A percentile compares a stretch with the other conserved stretches of the same genome.
phyloP scores from a whole-genome alignment of 306 rosid genomes.

The Trifolium dubium region DNA sequence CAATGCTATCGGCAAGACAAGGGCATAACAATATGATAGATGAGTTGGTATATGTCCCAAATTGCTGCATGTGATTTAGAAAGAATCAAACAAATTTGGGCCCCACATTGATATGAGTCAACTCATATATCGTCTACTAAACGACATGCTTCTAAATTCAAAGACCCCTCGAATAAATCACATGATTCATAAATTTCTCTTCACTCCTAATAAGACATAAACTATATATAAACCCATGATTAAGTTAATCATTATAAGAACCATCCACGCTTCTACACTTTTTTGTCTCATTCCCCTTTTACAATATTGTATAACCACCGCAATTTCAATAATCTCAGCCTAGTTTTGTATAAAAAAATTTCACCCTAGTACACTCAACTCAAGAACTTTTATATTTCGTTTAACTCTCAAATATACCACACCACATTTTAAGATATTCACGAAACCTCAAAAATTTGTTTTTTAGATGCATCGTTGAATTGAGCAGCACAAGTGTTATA shows the following conservation, averaged over 20 bases:
- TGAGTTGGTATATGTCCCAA: slow-evolving; percentile 22
- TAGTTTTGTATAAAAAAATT: too few species aligned
- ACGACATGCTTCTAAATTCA: slow-evolving; percentile 53
- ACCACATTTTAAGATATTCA: too few species aligned
- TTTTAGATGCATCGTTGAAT: too few species aligned
- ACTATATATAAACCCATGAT: slow-evolving; percentile 21
- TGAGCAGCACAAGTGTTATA: too few species aligned
- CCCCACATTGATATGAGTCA: slow-evolving; percentile 46
- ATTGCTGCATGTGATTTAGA: slow-evolving; percentile 44
- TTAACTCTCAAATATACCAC: too few species aligned
- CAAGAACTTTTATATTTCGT: too few species aligned
- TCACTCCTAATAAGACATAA: slow-evolving; percentile 19
- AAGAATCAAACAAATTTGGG: slow-evolving; percentile 29
- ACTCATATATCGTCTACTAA: slow-evolving; percentile 41
- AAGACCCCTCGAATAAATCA: slow-evolving; percentile 32
- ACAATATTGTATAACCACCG: slow-evolving; percentile 22
- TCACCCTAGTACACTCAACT: too few species aligned
- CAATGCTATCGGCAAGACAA: not conserved
- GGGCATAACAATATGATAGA: not conserved
- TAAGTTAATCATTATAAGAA: slow-evolving; percentile 39
- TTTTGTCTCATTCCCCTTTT: slow-evolving; percentile 51
- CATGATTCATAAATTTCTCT: slow-evolving; percentile 38
- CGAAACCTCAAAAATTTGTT: too few species aligned
- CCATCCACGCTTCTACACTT: slow-evolving; percentile 56
- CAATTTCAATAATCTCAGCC: not conserved